Evolutionary conservation across 176 grass and related monocot species (phyloP).

Genomic region (Rhynchospora breviuscula): DNA sequence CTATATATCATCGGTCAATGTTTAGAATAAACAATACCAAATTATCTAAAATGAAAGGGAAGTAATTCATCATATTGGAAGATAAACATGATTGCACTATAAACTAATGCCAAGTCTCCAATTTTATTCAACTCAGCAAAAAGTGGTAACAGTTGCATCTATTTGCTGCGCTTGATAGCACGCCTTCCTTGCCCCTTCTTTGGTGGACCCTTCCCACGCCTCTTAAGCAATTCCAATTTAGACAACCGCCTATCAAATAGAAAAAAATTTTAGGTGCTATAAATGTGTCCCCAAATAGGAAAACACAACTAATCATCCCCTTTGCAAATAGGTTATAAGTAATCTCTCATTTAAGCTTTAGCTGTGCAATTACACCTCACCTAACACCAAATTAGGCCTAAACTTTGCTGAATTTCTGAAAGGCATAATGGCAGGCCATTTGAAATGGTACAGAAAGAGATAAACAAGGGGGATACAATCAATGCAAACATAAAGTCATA

Average conservation of each 20-base stretch:
- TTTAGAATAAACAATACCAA: neutral
- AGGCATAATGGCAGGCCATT: neutral
- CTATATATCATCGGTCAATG: neutral
- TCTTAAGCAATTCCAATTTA: slow-evolving; percentile 81
- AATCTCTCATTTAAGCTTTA: neutral
- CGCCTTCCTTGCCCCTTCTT: slow-evolving; percentile 97
- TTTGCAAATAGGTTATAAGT: neutral
- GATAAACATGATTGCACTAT: neutral
- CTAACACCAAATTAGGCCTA: neutral
- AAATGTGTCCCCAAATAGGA: neutral
- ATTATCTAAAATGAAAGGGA: neutral
- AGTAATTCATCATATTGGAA: neutral
- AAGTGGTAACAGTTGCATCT: neutral
- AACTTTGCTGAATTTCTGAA: neutral
- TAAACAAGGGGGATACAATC: neutral
- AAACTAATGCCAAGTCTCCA: neutral
- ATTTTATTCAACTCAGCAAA: slow-evolving; percentile 4
- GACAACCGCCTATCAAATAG: slow-evolving; percentile 48
- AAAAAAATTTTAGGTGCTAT: neutral
- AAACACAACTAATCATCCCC: neutral
- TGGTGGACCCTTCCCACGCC: slow-evolving; percentile 89
- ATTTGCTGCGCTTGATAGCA: slow-evolving; percentile 89
- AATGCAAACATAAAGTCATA: neutral
- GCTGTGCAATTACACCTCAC: neutral
- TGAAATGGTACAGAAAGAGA: neutral